Conservation (phyloP, 345 rosid species). For the Atalantia buxifolia region DNA sequence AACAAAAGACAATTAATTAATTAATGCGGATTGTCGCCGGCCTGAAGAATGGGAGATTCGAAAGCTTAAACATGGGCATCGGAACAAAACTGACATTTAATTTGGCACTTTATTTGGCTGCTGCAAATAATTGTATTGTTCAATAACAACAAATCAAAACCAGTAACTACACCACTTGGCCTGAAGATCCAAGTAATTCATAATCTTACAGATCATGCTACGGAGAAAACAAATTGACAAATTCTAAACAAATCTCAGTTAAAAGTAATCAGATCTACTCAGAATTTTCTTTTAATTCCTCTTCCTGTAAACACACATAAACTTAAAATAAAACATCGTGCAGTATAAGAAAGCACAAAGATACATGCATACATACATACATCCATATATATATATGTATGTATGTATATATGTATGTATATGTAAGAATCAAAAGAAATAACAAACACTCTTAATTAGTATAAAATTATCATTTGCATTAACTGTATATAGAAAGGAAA, state of each 20-base stretch:
- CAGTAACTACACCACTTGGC: neutral
- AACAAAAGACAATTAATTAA: too few relatives aligned
- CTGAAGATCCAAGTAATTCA: neutral
- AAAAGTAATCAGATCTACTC: constrained; percentile 2
- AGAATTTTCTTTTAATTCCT: neutral
- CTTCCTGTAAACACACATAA: neutral
- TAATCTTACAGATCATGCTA: neutral
- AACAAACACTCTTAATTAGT: neutral
- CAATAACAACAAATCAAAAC: neutral
- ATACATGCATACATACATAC: fast-evolving
- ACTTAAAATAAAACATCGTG: neutral
- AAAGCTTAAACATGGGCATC: neutral
- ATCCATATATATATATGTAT: fast-evolving
- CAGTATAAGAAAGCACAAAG: neutral
- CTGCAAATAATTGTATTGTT: neutral
- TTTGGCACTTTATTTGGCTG: neutral
- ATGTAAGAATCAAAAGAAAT: neutral
- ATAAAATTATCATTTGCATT: neutral
- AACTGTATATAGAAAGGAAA: neutral
- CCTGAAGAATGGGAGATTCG: too few relatives aligned
- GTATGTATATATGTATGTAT: too few relatives aligned
- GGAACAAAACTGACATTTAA: too few relatives aligned
- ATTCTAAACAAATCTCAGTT: neutral
- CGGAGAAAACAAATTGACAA: neutral
- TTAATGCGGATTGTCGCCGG: too few relatives aligned